Evolutionary conservation across 2,329 filamentous ascomycete genomes (phyloP), one percentile per base, ranked within the genome.

Genomic region (Claviceps arundinis): DNA sequence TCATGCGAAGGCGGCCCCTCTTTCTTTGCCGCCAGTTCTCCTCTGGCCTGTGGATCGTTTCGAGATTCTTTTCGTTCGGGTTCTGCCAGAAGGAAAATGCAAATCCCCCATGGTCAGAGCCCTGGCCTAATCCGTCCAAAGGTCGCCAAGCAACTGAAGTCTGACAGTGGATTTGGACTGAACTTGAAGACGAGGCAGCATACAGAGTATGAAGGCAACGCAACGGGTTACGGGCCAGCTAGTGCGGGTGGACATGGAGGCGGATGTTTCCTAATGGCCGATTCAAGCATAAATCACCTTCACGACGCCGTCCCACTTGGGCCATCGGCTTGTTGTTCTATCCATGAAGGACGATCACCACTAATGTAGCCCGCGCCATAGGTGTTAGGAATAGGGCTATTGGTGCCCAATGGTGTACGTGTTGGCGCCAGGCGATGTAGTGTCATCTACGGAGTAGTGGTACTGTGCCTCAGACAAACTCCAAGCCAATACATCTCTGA

Each of bases 1-100:
- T 47, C 44, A 58, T 57, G 56, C 54, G 52, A 45, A 42, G 34
- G 26, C 17, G 41, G 22, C 47, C 42, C 40, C 44, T 30, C 24
- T 26, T 34, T 45, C 16, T n/a, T 46, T 13, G 16, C n/a, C 44
- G 3, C 8, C 26, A 11, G 5, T 5, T n/a, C 40, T 42, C 44
- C 48, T 37, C 37, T 38, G 38, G 41, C 40, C 13, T 43, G 26
- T 9, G 40, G 14, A 37, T 14, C 14, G 34, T 16, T 44, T 14
- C 3, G 5, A 5, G 9, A 8, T 37, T 22, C 22, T 37, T 6
- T 8, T 30, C 9, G 9, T 30, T 26, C 13, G n/a, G 7, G n/a
- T 16, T 50, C 30, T 38, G 17, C 30, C 41, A 37, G 40, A 37
- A 30, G 8, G 8, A 17, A 14, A 45, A 44, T 11, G 24, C 13